Percentiles rank a stretch among this genome's conserved stretches.
Conservation (phyloP, 148 eudicot species). For the Salicornia ramosissima region DNA sequence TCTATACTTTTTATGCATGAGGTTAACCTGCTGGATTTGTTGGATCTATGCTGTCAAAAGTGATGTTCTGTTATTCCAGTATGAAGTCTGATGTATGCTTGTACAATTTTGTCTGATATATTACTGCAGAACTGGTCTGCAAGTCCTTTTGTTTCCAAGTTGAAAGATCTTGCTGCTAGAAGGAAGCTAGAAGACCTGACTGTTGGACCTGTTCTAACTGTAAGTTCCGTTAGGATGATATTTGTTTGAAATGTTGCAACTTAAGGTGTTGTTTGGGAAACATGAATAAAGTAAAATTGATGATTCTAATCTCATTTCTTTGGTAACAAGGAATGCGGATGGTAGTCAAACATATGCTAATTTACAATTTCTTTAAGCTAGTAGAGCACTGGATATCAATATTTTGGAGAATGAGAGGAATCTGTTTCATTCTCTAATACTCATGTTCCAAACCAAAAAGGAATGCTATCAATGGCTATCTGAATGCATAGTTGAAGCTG, state of each 20-base stretch:
- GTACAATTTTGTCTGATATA: background rate
- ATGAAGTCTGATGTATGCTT: background rate
- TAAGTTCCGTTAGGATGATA: constrained; percentile 27
- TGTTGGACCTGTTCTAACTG: constrained; percentile 85
- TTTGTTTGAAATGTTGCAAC: background rate
- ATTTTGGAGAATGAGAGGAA: background rate
- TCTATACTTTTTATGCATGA: constrained; percentile 94
- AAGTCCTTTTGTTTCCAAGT: constrained; percentile 57
- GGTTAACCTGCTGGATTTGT: constrained; percentile 33
- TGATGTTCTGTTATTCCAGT: background rate
- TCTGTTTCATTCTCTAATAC: background rate
- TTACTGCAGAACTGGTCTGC: constrained; percentile 69
- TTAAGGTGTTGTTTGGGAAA: background rate
- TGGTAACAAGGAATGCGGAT: background rate
- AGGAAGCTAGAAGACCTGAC: constrained; percentile 81
- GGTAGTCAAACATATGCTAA: background rate
- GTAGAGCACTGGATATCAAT: background rate
- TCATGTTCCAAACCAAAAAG: background rate
- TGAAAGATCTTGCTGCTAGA: constrained; percentile 69
- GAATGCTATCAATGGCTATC: background rate
- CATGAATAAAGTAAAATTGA: background rate
- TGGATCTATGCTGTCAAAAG: background rate
- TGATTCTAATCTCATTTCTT: background rate
- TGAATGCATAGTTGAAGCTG: background rate
- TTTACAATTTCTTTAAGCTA: background rate